Evolutionary conservation across 1,284 basidiomycete species (phyloP), one percentile per base, ranked within the genome.

Genomic region (Leccinum solheimii): DNA sequence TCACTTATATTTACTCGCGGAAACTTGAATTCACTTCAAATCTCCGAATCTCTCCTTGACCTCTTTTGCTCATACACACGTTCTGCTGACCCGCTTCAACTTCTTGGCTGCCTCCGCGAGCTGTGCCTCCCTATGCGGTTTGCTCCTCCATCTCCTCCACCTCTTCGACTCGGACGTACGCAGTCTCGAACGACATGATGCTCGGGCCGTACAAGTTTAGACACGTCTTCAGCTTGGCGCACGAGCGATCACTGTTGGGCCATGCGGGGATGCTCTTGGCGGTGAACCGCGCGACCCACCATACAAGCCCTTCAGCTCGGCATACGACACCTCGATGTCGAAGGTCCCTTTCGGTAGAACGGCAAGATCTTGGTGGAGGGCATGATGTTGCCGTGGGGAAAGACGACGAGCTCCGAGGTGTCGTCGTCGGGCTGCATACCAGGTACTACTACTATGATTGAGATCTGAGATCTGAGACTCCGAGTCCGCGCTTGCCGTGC

Each of bases 311-410:
- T 77, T 68, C 5, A 90, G 87, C 40, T 13, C 13, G 34, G 13
- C 11, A 34, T 34, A 34, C 34, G 34, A 77, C 6, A 92, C 91
- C 76, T 95, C 89, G 71, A 98, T 82, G 61, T 92, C 90, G 78
- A 98, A 98, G 90, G 76, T 55, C 87, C 87, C 70, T 88, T 88
- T 74, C 95, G 90, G 78, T 93, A 91, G 84, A 97, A 97, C 19
- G 93, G 93, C 67, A 97, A 85, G 66, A 95, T 86, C 79, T 97
- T 97, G 73, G 94, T 95, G 36, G 93, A 95, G 62, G 30, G 30
- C 30, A 96, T 84, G 57, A 78, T 72, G 79, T 97, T 95, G 62
- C 88, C 89, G 53, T 81, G 81, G 58, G 89, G 88, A 86, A 95
- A 97, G 60, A 96, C 92, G 64, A 87, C 80, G 63, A 97, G 85